phyloP scores from a whole-genome alignment of 2,329 filamentous ascomycete genomes.

The Pochonia chlamydosporia region DNA sequence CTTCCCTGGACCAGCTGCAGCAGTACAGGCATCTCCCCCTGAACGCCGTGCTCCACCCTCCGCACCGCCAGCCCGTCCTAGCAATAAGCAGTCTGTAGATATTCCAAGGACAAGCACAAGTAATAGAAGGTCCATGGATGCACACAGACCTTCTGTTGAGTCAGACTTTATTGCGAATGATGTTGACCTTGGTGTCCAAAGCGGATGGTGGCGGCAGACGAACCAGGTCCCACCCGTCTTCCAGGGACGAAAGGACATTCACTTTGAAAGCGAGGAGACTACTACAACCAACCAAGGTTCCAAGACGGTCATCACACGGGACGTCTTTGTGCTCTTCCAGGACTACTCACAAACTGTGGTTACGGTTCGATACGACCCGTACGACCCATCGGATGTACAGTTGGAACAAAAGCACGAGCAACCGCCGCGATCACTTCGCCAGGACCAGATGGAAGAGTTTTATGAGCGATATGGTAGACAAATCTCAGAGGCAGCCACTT shows the following conservation, averaged over 20 bases:
- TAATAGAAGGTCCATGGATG: slow-evolving; percentile 65
- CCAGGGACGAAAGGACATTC: slow-evolving; percentile 76
- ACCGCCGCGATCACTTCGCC: slow-evolving; percentile 74
- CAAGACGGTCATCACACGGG: slow-evolving; percentile 67
- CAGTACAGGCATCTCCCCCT: slow-evolving; percentile 28
- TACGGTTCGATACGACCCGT: slow-evolving; percentile 70
- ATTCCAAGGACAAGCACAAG: slow-evolving; percentile 32
- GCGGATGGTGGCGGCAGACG: slow-evolving; percentile 82
- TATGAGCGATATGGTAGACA: slow-evolving; percentile 76
- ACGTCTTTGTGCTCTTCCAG: slow-evolving; percentile 82
- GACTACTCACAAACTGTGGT: slow-evolving; percentile 96
- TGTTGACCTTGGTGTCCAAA: slow-evolving; percentile 67
- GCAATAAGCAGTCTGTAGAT: slow-evolving; percentile 28
- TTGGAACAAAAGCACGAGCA: slow-evolving; percentile 83
- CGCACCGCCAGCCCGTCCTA: slow-evolving; percentile 16
- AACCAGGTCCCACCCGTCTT: slow-evolving; percentile 75
- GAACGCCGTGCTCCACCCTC: slow-evolving; percentile 41
- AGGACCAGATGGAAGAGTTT: slow-evolving; percentile 87
- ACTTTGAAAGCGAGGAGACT: slow-evolving; percentile 76
- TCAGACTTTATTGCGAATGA: slow-evolving; percentile 84
- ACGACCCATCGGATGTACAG: slow-evolving; percentile 64
- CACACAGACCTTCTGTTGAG: slow-evolving; percentile 67
- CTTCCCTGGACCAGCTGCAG: slow-evolving; percentile 41
- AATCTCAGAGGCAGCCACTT: slow-evolving; percentile 63
- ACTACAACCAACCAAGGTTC: slow-evolving; percentile 63